Percentiles rank a stretch among this genome's conserved stretches.
Evolutionary conservation across 345 rosid species (phyloP).

Genomic region (Arabidopsis suecica): DNA sequence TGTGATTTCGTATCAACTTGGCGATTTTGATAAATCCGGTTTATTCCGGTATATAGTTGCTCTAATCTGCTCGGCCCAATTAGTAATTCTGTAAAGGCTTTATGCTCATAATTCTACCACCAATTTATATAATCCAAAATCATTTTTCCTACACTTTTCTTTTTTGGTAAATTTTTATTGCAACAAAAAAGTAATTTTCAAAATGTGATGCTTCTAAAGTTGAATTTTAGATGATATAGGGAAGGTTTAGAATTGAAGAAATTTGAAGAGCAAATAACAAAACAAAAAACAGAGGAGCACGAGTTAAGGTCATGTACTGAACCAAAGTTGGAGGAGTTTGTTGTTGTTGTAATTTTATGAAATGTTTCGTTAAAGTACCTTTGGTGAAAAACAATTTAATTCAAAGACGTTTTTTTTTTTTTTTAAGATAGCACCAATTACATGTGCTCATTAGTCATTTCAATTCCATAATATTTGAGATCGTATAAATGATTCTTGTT

Average conservation of each 20-base stretch:
- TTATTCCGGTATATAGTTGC: background rate
- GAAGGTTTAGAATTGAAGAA: too few relatives aligned
- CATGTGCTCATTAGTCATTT: constrained; percentile 7
- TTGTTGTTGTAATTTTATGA: background rate
- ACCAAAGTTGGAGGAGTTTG: background rate
- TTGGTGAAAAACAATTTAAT: background rate
- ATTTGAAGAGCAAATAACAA: too few relatives aligned
- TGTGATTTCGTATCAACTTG: background rate
- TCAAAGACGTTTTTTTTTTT: background rate
- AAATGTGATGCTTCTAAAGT: too few relatives aligned
- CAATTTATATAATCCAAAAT: background rate
- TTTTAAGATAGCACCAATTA: background rate
- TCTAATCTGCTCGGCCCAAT: background rate
- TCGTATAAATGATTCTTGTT: background rate
- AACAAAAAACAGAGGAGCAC: too few relatives aligned
- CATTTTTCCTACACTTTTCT: background rate
- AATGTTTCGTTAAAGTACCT: background rate
- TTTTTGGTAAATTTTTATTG: too few relatives aligned
- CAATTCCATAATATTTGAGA: background rate
- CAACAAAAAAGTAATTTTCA: background rate
- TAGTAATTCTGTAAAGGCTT: background rate
- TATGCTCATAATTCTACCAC: background rate
- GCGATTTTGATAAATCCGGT: background rate
- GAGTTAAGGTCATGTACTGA: too few relatives aligned
- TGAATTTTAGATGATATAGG: too few relatives aligned